phyloP scores from a whole-genome alignment of 2,329 filamentous ascomycete species.

The Apiospora phragmitis region DNA sequence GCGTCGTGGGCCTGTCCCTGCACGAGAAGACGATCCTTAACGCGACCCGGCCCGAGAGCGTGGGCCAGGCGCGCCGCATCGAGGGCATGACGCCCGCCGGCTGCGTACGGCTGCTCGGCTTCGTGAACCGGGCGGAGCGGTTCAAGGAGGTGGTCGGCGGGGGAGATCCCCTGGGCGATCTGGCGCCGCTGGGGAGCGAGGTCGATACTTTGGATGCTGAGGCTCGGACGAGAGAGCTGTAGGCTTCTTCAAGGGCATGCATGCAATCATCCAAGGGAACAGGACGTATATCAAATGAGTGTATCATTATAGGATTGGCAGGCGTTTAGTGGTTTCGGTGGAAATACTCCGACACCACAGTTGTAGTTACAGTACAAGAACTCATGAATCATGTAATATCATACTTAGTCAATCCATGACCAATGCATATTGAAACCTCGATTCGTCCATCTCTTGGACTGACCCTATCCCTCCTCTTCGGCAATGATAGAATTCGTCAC shows the following conservation, averaged over 20 bases:
- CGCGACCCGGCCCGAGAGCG: conserved; percentile 73
- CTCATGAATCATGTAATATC: background rate
- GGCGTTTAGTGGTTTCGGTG: background rate
- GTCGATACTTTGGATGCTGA: conserved; percentile 41
- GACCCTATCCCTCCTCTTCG: conserved; percentile 1
- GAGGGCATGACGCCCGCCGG: conserved; percentile 74
- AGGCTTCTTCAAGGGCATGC: background rate
- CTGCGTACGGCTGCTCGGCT: conserved; percentile 60
- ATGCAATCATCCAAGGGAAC: background rate
- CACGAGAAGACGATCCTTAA: conserved; percentile 76
- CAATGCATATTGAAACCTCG: background rate
- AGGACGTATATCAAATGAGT: background rate
- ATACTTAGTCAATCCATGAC: background rate
- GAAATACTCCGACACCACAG: background rate
- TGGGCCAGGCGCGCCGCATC: conserved; percentile 84
- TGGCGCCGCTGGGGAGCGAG: conserved; percentile 33
- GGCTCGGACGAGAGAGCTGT: conserved; percentile 38
- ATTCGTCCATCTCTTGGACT: background rate
- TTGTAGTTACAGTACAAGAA: background rate
- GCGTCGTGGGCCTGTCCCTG: conserved; percentile 71
- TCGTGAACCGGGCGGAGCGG: conserved; percentile 42
- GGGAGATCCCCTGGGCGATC: conserved; percentile 18
- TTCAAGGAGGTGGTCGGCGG: conserved; percentile 16
- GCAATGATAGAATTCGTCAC: conserved; percentile 27
- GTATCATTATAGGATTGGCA: background rate